Percentiles rank a stretch among this genome's conserved stretches.
phyloP scores from a whole-genome alignment of 2,329 filamentous ascomycete genomes.

The Coniochaeta ligniaria region DNA sequence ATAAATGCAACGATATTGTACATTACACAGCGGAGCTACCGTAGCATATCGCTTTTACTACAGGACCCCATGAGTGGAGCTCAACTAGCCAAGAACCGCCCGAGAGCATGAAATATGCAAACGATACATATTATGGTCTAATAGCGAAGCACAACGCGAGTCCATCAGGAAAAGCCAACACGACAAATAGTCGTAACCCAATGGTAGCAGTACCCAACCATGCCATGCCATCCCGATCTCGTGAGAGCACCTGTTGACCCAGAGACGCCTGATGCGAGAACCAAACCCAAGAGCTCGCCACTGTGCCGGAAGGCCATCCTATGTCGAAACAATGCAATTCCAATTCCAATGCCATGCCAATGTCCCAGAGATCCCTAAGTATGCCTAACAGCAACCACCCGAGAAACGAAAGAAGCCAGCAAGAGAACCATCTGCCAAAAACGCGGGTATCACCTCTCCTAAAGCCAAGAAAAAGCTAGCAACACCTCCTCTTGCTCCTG shows the following conservation, averaged over 20 bases:
- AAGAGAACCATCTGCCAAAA: neutral
- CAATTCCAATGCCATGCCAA: neutral
- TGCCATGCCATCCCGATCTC: neutral
- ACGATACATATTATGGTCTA: too few species aligned
- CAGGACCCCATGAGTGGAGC: too few species aligned
- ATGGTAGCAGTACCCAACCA: neutral
- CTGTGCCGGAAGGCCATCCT: neutral
- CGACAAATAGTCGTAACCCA: neutral
- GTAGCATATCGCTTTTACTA: too few species aligned
- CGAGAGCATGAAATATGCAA: too few species aligned
- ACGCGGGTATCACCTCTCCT: neutral
- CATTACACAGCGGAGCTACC: too few species aligned
- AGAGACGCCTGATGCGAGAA: neutral
- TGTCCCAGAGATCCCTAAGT: neutral
- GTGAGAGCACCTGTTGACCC: neutral
- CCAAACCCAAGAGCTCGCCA: neutral
- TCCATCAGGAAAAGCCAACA: too few species aligned
- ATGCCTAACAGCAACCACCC: neutral
- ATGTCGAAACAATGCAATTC: neutral
- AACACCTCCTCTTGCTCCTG: constrained; percentile 7
- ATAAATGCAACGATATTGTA: too few species aligned
- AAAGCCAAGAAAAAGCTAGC: neutral
- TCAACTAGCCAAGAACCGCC: too few species aligned
- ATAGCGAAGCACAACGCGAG: too few species aligned
- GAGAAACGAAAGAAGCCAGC: neutral